phyloP scores from a whole-genome alignment of 352 stramenopile genomes.

The Globisporangium nunn region DNA sequence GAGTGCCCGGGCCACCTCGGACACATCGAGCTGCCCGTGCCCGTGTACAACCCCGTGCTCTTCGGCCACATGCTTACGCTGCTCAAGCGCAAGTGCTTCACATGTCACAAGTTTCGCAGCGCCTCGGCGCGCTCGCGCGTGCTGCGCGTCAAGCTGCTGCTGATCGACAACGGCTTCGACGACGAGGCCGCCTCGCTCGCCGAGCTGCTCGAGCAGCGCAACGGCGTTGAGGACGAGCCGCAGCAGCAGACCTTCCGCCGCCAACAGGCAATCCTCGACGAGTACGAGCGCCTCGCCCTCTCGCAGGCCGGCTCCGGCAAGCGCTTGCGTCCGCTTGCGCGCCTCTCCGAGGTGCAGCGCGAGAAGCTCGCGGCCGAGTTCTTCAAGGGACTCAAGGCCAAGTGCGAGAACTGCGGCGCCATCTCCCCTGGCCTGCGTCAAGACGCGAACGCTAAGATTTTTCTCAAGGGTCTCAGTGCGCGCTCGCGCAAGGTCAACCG shows the following conservation, averaged over 20 bases:
- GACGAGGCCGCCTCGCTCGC: slow-evolving; percentile 68
- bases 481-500: slow-evolving; percentile 77
- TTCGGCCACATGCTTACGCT: slow-evolving; percentile 94
- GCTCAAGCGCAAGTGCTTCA: slow-evolving; percentile 97
- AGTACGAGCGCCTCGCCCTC: slow-evolving; percentile 84
- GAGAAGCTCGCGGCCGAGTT: slow-evolving; percentile 87
- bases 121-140: slow-evolving; percentile 69
- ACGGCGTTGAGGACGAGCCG: slow-evolving; percentile 80
- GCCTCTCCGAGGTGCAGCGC: slow-evolving; percentile 62
- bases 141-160: slow-evolving; percentile 86
- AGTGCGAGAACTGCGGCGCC: slow-evolving; percentile 97
- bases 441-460: slow-evolving; percentile 97
- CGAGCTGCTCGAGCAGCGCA: slow-evolving; percentile 81
- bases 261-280: slow-evolving; percentile 82
- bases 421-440: slow-evolving; percentile 94
- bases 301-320: slow-evolving; percentile 29
- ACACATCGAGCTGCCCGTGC: slow-evolving; percentile 98
- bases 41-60: slow-evolving; percentile 97
- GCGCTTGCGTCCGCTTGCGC: slow-evolving; percentile 41
- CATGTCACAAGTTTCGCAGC: slow-evolving; percentile 96
- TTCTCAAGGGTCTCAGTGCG: slow-evolving; percentile 86
- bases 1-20: slow-evolving; percentile 97
- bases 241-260: slow-evolving; percentile 64
- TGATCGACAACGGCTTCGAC: slow-evolving; percentile 87
- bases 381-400: slow-evolving; percentile 87